Conservation (phyloP, 768 basidiomycete species). For the Rhizopogon rudus region DNA sequence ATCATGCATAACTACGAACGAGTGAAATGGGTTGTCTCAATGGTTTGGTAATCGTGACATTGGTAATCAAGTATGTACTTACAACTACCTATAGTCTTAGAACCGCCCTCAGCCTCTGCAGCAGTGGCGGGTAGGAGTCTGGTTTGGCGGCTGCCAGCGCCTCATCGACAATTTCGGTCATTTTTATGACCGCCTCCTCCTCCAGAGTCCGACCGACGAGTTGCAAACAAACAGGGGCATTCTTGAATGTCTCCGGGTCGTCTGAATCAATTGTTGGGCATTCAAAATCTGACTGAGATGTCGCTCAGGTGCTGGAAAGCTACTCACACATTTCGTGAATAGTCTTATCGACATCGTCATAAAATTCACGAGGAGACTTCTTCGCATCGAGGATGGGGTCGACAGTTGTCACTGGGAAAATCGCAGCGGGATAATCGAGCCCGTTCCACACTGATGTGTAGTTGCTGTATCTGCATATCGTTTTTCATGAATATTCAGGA, state of each 20-base stretch:
- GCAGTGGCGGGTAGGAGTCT: too few species aligned
- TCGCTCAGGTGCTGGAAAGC: background rate
- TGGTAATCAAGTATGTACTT: too few species aligned
- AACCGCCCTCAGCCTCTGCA: too few species aligned
- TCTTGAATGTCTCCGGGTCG: conserved; percentile 46
- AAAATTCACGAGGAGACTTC: conserved; percentile 33
- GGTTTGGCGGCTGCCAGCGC: conserved; percentile 35
- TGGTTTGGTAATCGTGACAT: too few species aligned
- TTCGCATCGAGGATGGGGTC: conserved; percentile 35
- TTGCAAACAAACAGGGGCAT: conserved; percentile 64
- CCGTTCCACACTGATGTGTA: conserved; percentile 46
- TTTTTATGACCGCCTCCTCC: conserved; percentile 68
- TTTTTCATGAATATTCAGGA: conserved; percentile 7
- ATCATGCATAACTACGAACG: too few species aligned
- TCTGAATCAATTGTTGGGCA: conserved; percentile 33
- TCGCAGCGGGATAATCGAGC: conserved; percentile 38
- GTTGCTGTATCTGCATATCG: conserved; percentile 21
- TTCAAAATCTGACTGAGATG: background rate
- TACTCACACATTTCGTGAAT: conserved; percentile 42
- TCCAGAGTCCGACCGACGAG: conserved; percentile 64
- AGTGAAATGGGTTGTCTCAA: too few species aligned
- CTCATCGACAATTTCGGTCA: conserved; percentile 60
- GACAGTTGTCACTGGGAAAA: conserved; percentile 46
- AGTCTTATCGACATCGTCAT: conserved; percentile 38
- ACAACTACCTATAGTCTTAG: too few species aligned